Evolutionary conservation across 371 early-diverging fungal genomes (phyloP).

Genomic region (Lichtheimia ornata): DNA sequence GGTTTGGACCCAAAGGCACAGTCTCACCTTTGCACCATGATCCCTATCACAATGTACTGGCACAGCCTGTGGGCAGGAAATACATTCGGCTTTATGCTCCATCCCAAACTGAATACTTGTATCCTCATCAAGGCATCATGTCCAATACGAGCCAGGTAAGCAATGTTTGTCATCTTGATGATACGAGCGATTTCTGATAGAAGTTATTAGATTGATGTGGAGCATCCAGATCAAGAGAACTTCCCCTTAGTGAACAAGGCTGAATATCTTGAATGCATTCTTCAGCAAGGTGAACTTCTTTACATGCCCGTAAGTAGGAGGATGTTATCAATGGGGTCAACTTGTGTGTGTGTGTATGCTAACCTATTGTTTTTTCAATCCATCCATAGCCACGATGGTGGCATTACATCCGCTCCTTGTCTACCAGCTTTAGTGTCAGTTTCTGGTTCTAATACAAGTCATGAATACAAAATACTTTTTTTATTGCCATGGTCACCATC

Average conservation of each 20-base stretch:
- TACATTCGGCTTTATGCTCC: conserved; percentile 77
- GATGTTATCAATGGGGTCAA: neutral
- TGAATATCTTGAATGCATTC: conserved; percentile 66
- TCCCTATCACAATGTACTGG: conserved; percentile 81
- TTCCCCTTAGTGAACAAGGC: conserved; percentile 63
- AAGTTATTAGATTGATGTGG: conserved; percentile 60
- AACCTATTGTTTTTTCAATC: neutral
- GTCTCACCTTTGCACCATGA: conserved; percentile 90
- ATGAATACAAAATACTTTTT: too few species aligned
- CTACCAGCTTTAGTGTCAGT: conserved; percentile 80
- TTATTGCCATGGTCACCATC: too few species aligned
- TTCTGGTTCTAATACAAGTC: conserved; percentile 72
- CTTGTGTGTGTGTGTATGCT: conserved; percentile 6
- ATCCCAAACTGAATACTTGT: conserved; percentile 53
- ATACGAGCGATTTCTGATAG: neutral
- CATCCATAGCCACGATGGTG: conserved; percentile 78
- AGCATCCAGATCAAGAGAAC: conserved; percentile 52
- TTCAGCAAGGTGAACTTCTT: conserved; percentile 82
- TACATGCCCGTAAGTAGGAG: conserved; percentile 81
- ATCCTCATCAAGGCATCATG: conserved; percentile 64
- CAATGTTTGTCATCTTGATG: neutral
- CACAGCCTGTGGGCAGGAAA: conserved; percentile 88
- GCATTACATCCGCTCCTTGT: conserved; percentile 88
- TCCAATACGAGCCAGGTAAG: conserved; percentile 79
- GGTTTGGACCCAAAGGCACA: conserved; percentile 90